Evolutionary conservation across 2,329 filamentous ascomycete species (phyloP), one percentile per base, ranked within the genome.

Genomic region (Epichloe hybrida): DNA sequence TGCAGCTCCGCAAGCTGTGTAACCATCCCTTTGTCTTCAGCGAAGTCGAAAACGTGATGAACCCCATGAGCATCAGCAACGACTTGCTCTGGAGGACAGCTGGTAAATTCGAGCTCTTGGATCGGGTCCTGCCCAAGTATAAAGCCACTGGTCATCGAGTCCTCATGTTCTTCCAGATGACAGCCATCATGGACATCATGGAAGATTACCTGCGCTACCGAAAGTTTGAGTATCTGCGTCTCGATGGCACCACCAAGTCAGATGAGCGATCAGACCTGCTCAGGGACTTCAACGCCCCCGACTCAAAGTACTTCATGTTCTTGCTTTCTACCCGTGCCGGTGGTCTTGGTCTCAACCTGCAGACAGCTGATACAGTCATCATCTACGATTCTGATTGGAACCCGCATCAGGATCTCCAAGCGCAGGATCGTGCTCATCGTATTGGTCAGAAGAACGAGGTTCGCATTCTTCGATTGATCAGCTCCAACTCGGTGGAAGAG

Each of bases 361-460:
- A 98, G 69, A 96, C 91, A 44, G 93, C 93, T 41, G 93, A 98
- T 68, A 98, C 93, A 1, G 93, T 98, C 72, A 96, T 98, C 69
- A 98, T 98, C 63, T 98, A 96, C 70, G 93, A 98, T 64, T 98
- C 93, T 0, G 93, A 98, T 72, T 98, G 93, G 93, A 98, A 98
- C 68, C 93, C 93, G 64, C 91, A 97, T 66, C 93, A 98, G 69
- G 93, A 98, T 86, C 74, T 98, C 69, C 93, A 98, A 68, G 93
- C 93, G 13, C 93, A 98, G 66, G 93, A 98, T 84, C 93, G 93
- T 83, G 93, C 93, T 45, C 93, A 98, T 81, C 91, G 93, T 85
- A 98, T 98, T 58, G 93, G 93, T 55, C 93, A 98, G 69, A 98
- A 98, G 82, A 98, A 98, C 61, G 93, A 98, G 68, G 93, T 98